Evolutionary conservation across 768 basidiomycete genomes (phyloP).

Genomic region (Naganishia onofrii): DNA sequence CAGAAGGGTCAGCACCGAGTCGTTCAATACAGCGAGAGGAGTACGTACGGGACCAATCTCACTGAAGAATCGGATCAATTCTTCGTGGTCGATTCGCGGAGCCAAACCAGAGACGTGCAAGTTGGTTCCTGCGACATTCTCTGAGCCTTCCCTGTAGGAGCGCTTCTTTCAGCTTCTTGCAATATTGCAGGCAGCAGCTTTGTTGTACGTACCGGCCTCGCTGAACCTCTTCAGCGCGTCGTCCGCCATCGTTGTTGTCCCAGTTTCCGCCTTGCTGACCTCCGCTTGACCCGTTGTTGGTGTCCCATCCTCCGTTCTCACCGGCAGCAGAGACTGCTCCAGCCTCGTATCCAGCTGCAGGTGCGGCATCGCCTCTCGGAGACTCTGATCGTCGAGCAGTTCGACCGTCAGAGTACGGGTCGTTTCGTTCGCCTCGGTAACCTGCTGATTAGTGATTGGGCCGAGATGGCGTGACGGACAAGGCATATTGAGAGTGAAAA

Average conservation of each 20-base stretch:
- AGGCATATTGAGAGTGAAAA: neutral
- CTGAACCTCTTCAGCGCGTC: constrained; percentile 22
- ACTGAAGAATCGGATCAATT: constrained; percentile 81
- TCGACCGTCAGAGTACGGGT: constrained; percentile 29
- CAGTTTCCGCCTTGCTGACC: constrained; percentile 14
- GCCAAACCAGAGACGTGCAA: constrained; percentile 65
- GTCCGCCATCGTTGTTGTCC: constrained; percentile 25
- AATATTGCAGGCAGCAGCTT: neutral
- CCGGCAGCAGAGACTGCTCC: neutral
- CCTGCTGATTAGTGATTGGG: constrained; percentile 10
- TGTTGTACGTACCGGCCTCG: constrained; percentile 29
- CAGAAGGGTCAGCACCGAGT: neutral
- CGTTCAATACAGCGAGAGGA: neutral
- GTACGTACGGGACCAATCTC: constrained; percentile 77
- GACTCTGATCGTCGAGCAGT: constrained; percentile 27
- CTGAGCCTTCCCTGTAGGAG: constrained; percentile 31
- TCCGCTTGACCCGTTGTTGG: constrained; percentile 8
- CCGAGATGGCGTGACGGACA: neutral
- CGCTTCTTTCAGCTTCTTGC: neutral
- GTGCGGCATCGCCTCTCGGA: constrained; percentile 1
- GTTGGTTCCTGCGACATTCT: constrained; percentile 64
- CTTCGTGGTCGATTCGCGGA: constrained; percentile 69
- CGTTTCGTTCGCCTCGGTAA: constrained; percentile 31
- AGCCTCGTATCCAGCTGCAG: constrained; percentile 3
- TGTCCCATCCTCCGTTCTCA: constrained; percentile 10